Base-by-base conservation (phyloP, 305 asterid genomes). In the Solanum aculeatissimum region DNA sequence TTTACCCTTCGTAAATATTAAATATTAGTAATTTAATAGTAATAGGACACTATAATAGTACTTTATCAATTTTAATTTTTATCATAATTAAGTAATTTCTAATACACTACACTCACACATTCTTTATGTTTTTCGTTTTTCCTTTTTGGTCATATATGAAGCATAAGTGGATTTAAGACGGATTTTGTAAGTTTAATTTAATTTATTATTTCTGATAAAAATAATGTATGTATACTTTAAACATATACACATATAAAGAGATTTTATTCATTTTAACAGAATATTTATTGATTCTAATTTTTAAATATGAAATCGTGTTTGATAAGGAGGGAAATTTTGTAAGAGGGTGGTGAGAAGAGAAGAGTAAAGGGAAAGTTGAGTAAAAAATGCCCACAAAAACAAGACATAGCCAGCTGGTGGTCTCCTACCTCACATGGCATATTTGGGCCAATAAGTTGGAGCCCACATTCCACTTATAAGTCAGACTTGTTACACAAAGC, bases 401-500 rank as follows among this genome's bases (percentile, higher is more conserved):
- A 69, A 89, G 92, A 88, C 93, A 88, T 10, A 84, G 92, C 93
- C 92, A 89, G 94, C 95, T 89, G 88, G 91, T 88, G 92, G 94
- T 89, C 92, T 90, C 97, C 95, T 90, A 94, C 92, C 90, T 92
- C 95, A 92, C 96, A 92, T 92, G 96, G 87, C 82, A 27, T 63
- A 89, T 60, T 60, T 29, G 81, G 79, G 55, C 83, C 57, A 49
- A 40, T 81, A 78, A 43, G 3, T 9, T 81, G 86, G 93, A 84
- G 19, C 93, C 92, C 93, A 84, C 65, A 84, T 7, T 84, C 72
- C 84, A 21, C 86, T 86, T 86, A 83, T 87, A 85, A 81, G 75
- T 86, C 85, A 84, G 78, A 84, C 92, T 84, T 86, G 79, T 45
- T 6, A 75, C 7, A 9, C 81, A 75, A 75, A 75, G 63, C 82